Percentiles rank a stretch among this genome's conserved stretches.
Evolutionary conservation across 2,329 filamentous ascomycete genomes (phyloP).

Genomic region (Paecilomyces dactylethromorphus): DNA sequence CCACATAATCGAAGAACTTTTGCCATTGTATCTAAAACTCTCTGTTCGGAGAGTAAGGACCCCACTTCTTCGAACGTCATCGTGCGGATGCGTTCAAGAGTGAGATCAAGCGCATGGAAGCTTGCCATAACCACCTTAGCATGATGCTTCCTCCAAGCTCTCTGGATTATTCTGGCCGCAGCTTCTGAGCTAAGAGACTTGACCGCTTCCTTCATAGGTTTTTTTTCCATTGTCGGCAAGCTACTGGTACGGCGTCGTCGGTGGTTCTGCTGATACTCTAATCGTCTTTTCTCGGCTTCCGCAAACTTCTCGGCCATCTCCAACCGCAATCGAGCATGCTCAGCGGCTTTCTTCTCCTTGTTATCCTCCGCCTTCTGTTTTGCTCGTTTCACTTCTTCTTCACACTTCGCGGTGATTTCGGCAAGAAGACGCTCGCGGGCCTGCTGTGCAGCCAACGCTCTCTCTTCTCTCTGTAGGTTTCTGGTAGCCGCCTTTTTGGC

Average conservation of each 20-base stretch:
- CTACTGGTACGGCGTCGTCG: slow-evolving; percentile 48
- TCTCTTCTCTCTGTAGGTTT: slow-evolving; percentile 53
- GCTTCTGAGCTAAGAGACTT: slow-evolving; percentile 42
- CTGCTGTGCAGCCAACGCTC: slow-evolving; percentile 56
- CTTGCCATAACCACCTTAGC: slow-evolving; percentile 43
- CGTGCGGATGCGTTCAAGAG: slow-evolving; percentile 45
- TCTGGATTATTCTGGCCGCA: slow-evolving; percentile 53
- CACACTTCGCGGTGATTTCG: slow-evolving; percentile 59
- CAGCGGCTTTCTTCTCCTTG: slow-evolving; percentile 57
- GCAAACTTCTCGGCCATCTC: slow-evolving; percentile 62
- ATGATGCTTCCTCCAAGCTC: slow-evolving; percentile 48
- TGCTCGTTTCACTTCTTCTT: slow-evolving; percentile 58
- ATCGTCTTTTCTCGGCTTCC: slow-evolving; percentile 54
- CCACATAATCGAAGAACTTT: slow-evolving; percentile 52
- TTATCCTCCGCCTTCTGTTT: slow-evolving; percentile 63
- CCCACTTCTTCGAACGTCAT: slow-evolving; percentile 56
- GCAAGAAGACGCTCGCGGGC: slow-evolving; percentile 58
- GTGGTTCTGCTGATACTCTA: slow-evolving; percentile 40
- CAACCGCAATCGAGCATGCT: slow-evolving; percentile 51
- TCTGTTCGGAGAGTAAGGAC: slow-evolving; percentile 46
- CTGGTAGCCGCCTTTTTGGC: slow-evolving; percentile 55
- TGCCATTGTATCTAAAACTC: slow-evolving; percentile 47
- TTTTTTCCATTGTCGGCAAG: slow-evolving; percentile 39
- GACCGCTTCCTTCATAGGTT: slow-evolving; percentile 25
- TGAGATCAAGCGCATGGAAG: slow-evolving; percentile 48